phyloP scores from a whole-genome alignment of 257 asterid species.

The Coffea canephora region DNA sequence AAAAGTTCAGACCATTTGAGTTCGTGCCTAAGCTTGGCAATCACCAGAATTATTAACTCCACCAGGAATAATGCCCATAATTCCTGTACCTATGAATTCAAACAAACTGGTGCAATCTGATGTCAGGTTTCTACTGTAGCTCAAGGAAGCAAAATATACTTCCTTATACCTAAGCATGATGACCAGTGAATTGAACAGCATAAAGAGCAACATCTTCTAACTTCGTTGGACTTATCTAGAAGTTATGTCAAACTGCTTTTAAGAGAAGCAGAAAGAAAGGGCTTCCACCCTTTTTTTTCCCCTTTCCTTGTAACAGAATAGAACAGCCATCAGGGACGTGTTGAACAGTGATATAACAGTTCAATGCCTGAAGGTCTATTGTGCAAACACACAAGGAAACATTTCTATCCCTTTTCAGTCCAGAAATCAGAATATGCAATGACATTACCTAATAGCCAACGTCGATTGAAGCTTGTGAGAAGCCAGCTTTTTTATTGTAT shows the following conservation, averaged over 20 bases:
- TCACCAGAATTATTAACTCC: not conserved
- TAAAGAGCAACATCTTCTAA: not conserved
- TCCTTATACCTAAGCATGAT: not conserved
- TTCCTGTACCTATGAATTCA: not conserved
- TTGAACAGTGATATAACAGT: not conserved
- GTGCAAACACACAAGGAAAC: not conserved
- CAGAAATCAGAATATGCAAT: not conserved
- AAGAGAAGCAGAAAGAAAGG: too few relatives aligned
- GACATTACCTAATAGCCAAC: conserved; percentile 74
- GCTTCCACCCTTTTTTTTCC: too few relatives aligned
- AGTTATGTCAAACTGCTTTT: too few relatives aligned
- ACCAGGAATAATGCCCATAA: not conserved
- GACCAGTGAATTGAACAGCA: not conserved
- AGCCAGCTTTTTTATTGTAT: conserved; percentile 81
- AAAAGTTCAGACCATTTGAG: not conserved
- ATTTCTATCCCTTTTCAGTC: not conserved
- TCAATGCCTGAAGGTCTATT: not conserved
- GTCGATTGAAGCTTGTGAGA: conserved; percentile 94
- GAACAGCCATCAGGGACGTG: too few relatives aligned
- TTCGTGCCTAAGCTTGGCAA: not conserved
- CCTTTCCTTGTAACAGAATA: too few relatives aligned
- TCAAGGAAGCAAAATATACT: not conserved
- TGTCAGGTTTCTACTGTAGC: not conserved
- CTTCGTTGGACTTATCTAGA: not conserved
- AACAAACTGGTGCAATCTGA: not conserved